Base-by-base conservation (phyloP, 768 basidiomycete species). In the Tylopilus sp. region DNA sequence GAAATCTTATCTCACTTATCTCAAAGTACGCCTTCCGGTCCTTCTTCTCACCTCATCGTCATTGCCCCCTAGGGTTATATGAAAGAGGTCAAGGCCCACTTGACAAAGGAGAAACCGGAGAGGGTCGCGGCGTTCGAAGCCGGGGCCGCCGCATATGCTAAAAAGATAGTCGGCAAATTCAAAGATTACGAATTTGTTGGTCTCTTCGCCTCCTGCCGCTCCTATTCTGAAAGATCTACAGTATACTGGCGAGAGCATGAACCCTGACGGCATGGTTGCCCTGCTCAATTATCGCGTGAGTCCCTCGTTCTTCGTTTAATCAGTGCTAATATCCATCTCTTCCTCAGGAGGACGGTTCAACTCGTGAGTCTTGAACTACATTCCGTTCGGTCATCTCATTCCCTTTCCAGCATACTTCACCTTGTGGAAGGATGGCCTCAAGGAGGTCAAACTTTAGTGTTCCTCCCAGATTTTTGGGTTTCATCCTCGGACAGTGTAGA, bases 371-470 rank as follows among this genome's bases (percentile, higher is more conserved):
- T 31, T 22, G 10, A 4, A 37, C 12, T 0, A 6, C 8, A n/a
- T 36, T 8, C 21, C 16, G 8, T 12, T 17, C 37, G 12, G 25
- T 6, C 19, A 22, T 55, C 55, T 51, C 52, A 59, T 31, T 55
- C 40, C 28, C 45, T 37, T 54, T 45, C 44, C 60, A 88, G 92
- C 92, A 46, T 95, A 89, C 71, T 83, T 96, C 72, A 94, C 87
- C 29, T 90, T 95, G 80, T 98, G 95, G 95, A 96, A 89, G 75
- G 83, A 98, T 73, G 96, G 97, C 34, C 71, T 94, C 60, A 92
- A 94, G 75, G 79, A 84, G 71, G 66, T 80, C 54, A 93, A 93
- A 71, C 78, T 85, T 57, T 92, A 68, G 66, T 59, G 11, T 31
- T 25, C 31, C n/a, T 43, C 33, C 40, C 2, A 34, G 11, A 25